Evolutionary conservation across 1,284 basidiomycete species (phyloP).

Genomic region (Mycosarcoma mackinlayi): DNA sequence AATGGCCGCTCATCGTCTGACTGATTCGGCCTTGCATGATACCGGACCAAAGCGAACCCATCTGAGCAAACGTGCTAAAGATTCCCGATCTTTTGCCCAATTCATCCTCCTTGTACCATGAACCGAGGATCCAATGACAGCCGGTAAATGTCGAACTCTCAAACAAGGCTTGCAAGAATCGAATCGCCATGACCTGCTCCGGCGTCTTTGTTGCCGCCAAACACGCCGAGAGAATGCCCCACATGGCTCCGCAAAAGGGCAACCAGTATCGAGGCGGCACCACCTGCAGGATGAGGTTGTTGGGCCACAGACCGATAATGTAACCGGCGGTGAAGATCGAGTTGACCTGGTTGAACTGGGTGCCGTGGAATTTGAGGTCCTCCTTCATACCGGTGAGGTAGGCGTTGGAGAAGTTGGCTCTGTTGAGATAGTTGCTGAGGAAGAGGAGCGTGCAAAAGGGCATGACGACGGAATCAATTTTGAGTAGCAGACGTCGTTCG

Average conservation of each 20-base stretch:
- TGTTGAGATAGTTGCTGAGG: conserved; percentile 53
- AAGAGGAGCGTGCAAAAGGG: conserved; percentile 46
- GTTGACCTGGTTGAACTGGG: conserved; percentile 75
- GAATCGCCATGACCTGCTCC: conserved; percentile 76
- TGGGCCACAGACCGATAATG: conserved; percentile 56
- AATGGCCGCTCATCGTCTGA: conserved; percentile 73
- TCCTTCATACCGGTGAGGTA: conserved; percentile 86
- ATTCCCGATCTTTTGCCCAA: conserved; percentile 79
- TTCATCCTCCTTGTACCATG: conserved; percentile 79
- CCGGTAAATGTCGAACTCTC: conserved; percentile 73
- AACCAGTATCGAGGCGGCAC: conserved; percentile 57
- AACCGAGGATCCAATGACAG: conserved; percentile 77
- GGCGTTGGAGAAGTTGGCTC: conserved; percentile 51
- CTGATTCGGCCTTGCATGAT: conserved; percentile 78
- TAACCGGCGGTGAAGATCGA: conserved; percentile 68
- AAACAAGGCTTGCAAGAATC: conserved; percentile 79
- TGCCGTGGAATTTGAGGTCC: conserved; percentile 78
- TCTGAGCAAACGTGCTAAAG: conserved; percentile 77
- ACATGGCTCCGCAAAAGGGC: conserved; percentile 53
- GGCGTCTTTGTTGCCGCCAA: conserved; percentile 40
- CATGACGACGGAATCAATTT: conserved; percentile 55
- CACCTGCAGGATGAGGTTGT: conserved; percentile 64
- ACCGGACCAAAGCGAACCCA: conserved; percentile 75
- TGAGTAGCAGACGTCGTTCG: conserved; percentile 42
- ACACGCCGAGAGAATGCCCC: conserved; percentile 53